phyloP scores from a whole-genome alignment of 768 basidiomycete genomes.

The Chiua virens region DNA sequence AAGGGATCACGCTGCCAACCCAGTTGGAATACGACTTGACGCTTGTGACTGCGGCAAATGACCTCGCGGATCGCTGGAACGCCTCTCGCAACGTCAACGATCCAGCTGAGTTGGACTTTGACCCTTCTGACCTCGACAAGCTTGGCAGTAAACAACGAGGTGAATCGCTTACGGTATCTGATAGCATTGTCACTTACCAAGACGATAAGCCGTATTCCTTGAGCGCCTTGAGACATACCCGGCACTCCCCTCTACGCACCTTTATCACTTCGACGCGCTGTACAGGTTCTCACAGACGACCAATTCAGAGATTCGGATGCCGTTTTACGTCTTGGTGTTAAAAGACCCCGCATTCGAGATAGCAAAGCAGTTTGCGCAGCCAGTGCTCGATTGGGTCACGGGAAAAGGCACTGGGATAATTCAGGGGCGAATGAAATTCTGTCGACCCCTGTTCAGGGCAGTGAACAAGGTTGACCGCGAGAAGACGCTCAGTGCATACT shows the following conservation, averaged over 20 bases:
- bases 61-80: slow-evolving; percentile 54
- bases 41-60: slow-evolving; percentile 51
- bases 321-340: slow-evolving; percentile 53
- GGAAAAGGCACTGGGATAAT: slow-evolving; percentile 42
- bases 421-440: slow-evolving; percentile 58
- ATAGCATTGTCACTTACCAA: neutral
- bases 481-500: slow-evolving; percentile 38
- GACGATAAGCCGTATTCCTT: slow-evolving; percentile 52
- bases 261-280: slow-evolving; percentile 41
- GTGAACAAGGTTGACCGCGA: slow-evolving; percentile 36
- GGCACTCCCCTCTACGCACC: slow-evolving; percentile 43
- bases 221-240: slow-evolving; percentile 46
- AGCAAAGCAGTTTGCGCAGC: slow-evolving; percentile 33
- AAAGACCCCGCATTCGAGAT: slow-evolving; percentile 34
- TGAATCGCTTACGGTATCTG: slow-evolving; percentile 9
- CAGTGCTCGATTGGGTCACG: slow-evolving; percentile 47
- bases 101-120: slow-evolving; percentile 40
- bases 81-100: slow-evolving; percentile 38
- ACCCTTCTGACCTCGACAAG: slow-evolving; percentile 41
- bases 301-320: slow-evolving; percentile 53
- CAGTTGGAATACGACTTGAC: slow-evolving; percentile 53
- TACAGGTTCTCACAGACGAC: slow-evolving; percentile 43
- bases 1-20: slow-evolving; percentile 49
- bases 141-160: slow-evolving; percentile 55
- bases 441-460: slow-evolving; percentile 46